Percentiles rank a stretch among this genome's conserved stretches.
phyloP scores from a whole-genome alignment of 331 rosid species.

The Pyrus hybrid region DNA sequence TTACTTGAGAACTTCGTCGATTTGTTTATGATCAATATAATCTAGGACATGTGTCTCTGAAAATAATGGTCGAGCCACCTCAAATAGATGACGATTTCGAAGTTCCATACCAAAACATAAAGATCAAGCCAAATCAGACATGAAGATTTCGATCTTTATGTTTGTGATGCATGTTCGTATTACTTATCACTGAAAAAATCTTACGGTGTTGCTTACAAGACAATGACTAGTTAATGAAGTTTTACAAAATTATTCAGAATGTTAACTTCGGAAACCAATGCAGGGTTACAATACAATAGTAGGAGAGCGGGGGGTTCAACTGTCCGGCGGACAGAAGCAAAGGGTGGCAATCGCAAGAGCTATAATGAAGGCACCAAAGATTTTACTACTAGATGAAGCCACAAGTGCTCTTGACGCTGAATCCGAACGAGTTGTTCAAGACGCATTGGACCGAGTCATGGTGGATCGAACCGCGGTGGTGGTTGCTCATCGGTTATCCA shows the following conservation, averaged over 20 bases:
- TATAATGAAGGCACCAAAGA: conserved; percentile 54
- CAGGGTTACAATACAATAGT: conserved; percentile 56
- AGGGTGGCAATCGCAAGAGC: conserved; percentile 81
- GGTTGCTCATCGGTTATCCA: conserved; percentile 40
- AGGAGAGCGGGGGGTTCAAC: conserved; percentile 66
- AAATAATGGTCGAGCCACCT: too few relatives aligned
- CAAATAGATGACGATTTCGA: not conserved
- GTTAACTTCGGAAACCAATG: not conserved
- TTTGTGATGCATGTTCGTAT: too few relatives aligned
- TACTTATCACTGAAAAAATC: too few relatives aligned
- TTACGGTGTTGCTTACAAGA: too few relatives aligned
- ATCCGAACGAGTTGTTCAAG: conserved; percentile 65
- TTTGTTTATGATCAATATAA: not conserved
- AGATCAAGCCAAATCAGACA: not conserved
- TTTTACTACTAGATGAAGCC: conserved; percentile 70
- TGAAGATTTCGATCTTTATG: not conserved
- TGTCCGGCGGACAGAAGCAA: conserved; percentile 82
- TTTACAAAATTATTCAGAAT: not conserved
- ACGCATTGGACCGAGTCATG: conserved; percentile 50
- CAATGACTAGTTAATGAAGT: too few relatives aligned
- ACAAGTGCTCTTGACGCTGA: conserved; percentile 82
- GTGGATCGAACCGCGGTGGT: conserved; percentile 34
- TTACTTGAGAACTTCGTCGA: too few relatives aligned
- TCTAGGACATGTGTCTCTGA: too few relatives aligned
- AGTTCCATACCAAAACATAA: not conserved